A percentile compares a stretch with the other conserved stretches of the same genome.
These are phyloP conservation scores for Boletus albobrunnescens DNA, from an alignment of 1,284 basidiomycete genomes.

Conservation along the genomic window DNA sequence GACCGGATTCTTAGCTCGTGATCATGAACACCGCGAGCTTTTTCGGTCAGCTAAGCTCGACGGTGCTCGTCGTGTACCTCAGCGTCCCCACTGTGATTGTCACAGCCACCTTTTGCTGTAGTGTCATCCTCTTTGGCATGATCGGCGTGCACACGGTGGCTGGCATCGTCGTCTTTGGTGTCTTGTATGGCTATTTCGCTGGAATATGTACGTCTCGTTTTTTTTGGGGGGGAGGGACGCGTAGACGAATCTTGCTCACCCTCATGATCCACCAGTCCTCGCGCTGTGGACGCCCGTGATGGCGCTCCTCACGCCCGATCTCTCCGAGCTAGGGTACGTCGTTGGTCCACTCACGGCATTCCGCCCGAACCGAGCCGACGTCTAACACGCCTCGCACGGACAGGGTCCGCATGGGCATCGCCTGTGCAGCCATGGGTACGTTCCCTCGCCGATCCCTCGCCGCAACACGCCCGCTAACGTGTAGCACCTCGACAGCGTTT, in stretches of 20 bases:
- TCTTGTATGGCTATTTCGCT: slow-evolving; percentile 39
- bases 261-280: slow-evolving; percentile 9
- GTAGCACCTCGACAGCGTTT: slow-evolving; percentile 13
- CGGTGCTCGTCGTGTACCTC: slow-evolving; percentile 21
- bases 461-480: neutral
- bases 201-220: slow-evolving; percentile 35
- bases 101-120: slow-evolving; percentile 32
- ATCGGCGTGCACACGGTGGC: slow-evolving; percentile 24
- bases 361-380: neutral
- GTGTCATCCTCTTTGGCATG: slow-evolving; percentile 29
- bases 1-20: slow-evolving; percentile 21
- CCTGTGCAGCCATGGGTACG: slow-evolving; percentile 30
- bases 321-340: slow-evolving; percentile 30
- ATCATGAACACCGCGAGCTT: slow-evolving; percentile 34
- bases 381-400: neutral
- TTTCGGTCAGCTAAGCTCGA: slow-evolving; percentile 30
- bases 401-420: slow-evolving; percentile 32
- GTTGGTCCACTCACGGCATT: neutral
- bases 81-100: slow-evolving; percentile 19
- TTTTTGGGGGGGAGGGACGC: too few species aligned
- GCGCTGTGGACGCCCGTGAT: slow-evolving; percentile 26
- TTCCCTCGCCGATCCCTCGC: too few species aligned
- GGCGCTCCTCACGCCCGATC: slow-evolving; percentile 25
- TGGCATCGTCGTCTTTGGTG: slow-evolving; percentile 29
- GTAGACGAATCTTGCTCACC: slow-evolving; percentile 1